Percentiles rank a stretch among this genome's conserved stretches.
phyloP scores from a whole-genome alignment of 495 filamentous ascomycete genomes.

The Neurospora tetraspora region DNA sequence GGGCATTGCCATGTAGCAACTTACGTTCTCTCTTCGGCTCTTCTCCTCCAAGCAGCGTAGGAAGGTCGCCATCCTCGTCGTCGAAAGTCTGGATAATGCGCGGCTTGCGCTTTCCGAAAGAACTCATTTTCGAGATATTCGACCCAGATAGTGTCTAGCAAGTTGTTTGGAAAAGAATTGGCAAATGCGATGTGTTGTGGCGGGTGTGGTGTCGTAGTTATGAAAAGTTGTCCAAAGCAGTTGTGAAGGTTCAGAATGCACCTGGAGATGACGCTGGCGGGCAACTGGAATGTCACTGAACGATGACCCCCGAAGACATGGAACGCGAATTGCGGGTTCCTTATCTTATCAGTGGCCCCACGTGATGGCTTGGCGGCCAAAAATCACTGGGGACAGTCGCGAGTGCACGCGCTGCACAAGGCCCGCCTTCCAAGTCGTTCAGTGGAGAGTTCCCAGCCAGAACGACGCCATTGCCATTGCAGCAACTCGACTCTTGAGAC shows the following conservation, averaged over 20 bases:
- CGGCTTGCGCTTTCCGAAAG: conserved; percentile 60
- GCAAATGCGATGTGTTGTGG: not conserved
- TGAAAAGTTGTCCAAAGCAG: not conserved
- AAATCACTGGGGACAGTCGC: conserved; percentile 3
- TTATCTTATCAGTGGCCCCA: conserved; percentile 7
- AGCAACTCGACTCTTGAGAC: not conserved
- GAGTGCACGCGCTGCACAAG: not conserved
- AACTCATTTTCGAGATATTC: conserved; percentile 40
- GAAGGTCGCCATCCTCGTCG: conserved; percentile 41
- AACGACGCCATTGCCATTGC: conserved; percentile 1
- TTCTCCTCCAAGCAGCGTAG: conserved; percentile 19
- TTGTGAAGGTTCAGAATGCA: not conserved
- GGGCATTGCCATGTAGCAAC: conserved; percentile 3
- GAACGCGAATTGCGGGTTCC: conserved; percentile 14
- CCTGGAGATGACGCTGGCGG: not conserved
- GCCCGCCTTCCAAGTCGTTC: not conserved
- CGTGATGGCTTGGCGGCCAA: conserved; percentile 3
- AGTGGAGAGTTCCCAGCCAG: not conserved
- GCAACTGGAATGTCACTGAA: not conserved
- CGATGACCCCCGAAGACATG: not conserved
- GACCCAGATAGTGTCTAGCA: not conserved
- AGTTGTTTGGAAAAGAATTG: not conserved
- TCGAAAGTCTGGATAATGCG: conserved; percentile 64
- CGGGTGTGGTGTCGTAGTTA: not conserved
- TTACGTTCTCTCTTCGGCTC: conserved; percentile 26